Conservation (phyloP, 179 eudicot species). For the Amaranthus tricolor region DNA sequence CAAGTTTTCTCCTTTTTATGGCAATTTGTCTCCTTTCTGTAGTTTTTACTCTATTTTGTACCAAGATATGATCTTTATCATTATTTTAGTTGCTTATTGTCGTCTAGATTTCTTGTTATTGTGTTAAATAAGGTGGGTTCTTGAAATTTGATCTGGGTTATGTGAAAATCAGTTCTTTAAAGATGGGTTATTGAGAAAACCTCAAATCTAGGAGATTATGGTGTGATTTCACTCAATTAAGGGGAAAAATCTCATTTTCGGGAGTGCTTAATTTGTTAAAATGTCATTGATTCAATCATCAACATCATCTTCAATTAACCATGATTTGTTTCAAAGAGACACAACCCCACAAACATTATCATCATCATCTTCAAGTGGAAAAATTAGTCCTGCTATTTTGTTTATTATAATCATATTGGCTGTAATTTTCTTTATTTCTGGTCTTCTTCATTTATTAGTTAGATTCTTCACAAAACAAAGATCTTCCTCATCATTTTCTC, state of each 20-base stretch:
- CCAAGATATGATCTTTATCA: conserved; percentile 21
- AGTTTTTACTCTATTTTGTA: not conserved
- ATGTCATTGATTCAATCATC: conserved; percentile 41
- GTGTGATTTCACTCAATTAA: conserved; percentile 1
- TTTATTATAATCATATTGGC: conserved; percentile 49
- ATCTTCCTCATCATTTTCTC: conserved; percentile 34
- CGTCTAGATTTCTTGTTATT: conserved; percentile 24
- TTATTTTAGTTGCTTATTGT: not conserved
- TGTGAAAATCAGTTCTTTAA: conserved; percentile 22
- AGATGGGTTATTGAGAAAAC: conserved; percentile 25
- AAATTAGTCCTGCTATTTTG: conserved; percentile 46
- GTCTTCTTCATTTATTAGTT: conserved; percentile 48
- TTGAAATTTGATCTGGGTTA: conserved; percentile 34
- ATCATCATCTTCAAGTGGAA: conserved; percentile 16
- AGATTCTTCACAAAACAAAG: conserved; percentile 40
- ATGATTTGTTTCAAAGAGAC: conserved; percentile 29
- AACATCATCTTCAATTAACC: conserved; percentile 13
- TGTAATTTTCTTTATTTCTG: conserved; percentile 41
- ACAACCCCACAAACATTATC: conserved; percentile 31
- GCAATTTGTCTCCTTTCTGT: not conserved
- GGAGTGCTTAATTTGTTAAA: conserved; percentile 12
- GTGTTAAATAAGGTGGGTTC: conserved; percentile 1
- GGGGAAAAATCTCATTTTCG: conserved; percentile 1
- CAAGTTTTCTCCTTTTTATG: conserved; percentile 20
- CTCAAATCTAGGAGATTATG: conserved; percentile 7